Evolutionary conservation across 176 grass and related monocot genomes (phyloP).

Genomic region (Bothriochloa decipiens): DNA sequence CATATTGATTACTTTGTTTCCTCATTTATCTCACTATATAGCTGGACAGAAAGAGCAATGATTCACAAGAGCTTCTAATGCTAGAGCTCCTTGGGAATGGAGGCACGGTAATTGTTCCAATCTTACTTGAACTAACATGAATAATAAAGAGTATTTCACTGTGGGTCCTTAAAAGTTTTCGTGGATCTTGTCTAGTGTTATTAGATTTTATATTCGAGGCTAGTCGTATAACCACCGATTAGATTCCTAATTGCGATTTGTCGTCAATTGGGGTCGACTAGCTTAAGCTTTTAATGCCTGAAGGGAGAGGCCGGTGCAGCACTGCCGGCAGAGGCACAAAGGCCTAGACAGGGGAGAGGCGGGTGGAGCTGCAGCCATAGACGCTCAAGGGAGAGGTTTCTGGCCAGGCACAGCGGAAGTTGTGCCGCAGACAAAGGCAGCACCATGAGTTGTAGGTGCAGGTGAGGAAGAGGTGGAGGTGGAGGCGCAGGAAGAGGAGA

Average conservation of each 20-base stretch:
- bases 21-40: slow-evolving; percentile 46
- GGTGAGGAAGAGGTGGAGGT: not conserved
- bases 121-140: slow-evolving; percentile 22
- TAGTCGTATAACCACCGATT: not conserved
- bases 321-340: not conserved
- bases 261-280: not conserved
- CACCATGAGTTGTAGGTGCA: too few species aligned
- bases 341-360: not conserved
- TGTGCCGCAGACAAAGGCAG: not conserved
- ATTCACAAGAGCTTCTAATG: slow-evolving; percentile 69
- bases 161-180: not conserved
- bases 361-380: too few species aligned
- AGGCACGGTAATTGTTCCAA: slow-evolving; percentile 72
- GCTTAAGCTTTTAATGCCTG: not conserved
- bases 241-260: not conserved
- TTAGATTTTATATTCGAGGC: not conserved
- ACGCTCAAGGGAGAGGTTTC: too few species aligned
- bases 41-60: slow-evolving; percentile 68
- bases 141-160: not conserved
- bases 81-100: slow-evolving; percentile 82
- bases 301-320: not conserved
- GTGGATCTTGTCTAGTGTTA: not conserved
- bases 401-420: not conserved
- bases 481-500: not conserved
- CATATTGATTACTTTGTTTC: not conserved